Base-by-base conservation (phyloP, 2,329 filamentous ascomycete species). In the Penicillium psychrosexuale region DNA sequence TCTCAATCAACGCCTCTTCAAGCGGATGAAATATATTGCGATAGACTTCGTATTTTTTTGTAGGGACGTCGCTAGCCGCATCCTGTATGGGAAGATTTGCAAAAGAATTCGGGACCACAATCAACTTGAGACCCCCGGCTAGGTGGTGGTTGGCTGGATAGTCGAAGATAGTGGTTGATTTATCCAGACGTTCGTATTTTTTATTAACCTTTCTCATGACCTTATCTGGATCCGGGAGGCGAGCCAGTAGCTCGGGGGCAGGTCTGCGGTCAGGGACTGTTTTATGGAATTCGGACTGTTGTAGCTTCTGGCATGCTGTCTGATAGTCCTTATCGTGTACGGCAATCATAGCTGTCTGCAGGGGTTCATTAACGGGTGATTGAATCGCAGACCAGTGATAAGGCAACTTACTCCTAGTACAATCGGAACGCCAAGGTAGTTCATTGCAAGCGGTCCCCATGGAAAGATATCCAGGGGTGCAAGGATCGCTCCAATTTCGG, bases 401-500 rank as follows among this genome's bases (percentile, higher is more conserved):
- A 15, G 7, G 0, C 11, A 44, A 30, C 42, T 28, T 43, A 43
- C 40, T 2, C 40, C 40, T 19, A 30, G 0, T 0, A 44, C 40
- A 30, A 44, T 44, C 2, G 42, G 42, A 22, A 45, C 42, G 4
- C 42, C 42, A 8, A 45, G 22, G 42, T 45, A 45, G 42, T 22
- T 3, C 42, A 45, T 45, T 31, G 42, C 42, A 31, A 30, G 27
- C 6, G 42, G 42, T 9, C 28, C 42, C 42, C 42, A 31, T 45
- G 42, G 42, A 15, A 45, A 45, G n/a, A 45, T 31, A 31, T 1
- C 27, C 7, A 45, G 17, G 0, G 42, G 28, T 3, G 42, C 0
- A 31, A 45, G 42, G 0, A 31, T 0, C 0, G 19, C 2, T 4
- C 42, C 2, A 0, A 45, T 1, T 22, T 45, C 42, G 0, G 7